Evolutionary conservation across 768 basidiomycete species (phyloP), one percentile per base, ranked within the genome.

Genomic region (Trametes cubensis): DNA sequence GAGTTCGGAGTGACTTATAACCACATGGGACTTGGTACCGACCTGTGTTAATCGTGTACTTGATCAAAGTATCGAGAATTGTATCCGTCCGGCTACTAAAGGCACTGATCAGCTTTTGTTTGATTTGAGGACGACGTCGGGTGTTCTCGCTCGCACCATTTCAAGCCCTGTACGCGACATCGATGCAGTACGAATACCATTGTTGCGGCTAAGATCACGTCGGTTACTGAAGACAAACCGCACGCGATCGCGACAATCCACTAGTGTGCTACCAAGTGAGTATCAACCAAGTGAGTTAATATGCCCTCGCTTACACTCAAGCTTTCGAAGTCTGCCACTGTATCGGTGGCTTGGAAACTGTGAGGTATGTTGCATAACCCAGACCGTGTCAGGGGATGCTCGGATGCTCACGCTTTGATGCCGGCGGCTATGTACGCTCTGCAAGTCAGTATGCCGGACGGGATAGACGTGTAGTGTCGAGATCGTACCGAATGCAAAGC

Each of bases 11-110:
- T 5, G 42, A 18, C 15, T 5, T 17, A 2, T 1, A 11, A 17
- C 20, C 20, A 44, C 20, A 6, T 21, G n/a, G 18, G 11, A 3
- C 11, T 15, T 1, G 6, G 11, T 25, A 26, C 25, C 10, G 34
- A 56, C 55, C 55, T 23, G 55, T 56, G 45, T 56, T 56, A n/a
- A 56, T 25, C 18, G 55, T 56, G 21, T 56, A 47, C 13, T 30
- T 34, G 13, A 56, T 56, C 45, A 56, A 14, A 2, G 23, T 23
- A 39, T 47, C 55, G 11, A 56, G 55, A 6, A 56, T 30, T 0
- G 45, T 46, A 30, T 47, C 30, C 11, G 44, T 56, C 30, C 55
- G 38, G 23, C 18, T 15, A 18, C 34, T 34, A 10, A 10, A 34
- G 10, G 34, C 10, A 34, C 34, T 34, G 5, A 11, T 34, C 6